Evolutionary conservation across 2,329 filamentous ascomycete genomes (phyloP), one percentile per base, ranked within the genome.

Genomic region (Pseudomassariella vexata): DNA sequence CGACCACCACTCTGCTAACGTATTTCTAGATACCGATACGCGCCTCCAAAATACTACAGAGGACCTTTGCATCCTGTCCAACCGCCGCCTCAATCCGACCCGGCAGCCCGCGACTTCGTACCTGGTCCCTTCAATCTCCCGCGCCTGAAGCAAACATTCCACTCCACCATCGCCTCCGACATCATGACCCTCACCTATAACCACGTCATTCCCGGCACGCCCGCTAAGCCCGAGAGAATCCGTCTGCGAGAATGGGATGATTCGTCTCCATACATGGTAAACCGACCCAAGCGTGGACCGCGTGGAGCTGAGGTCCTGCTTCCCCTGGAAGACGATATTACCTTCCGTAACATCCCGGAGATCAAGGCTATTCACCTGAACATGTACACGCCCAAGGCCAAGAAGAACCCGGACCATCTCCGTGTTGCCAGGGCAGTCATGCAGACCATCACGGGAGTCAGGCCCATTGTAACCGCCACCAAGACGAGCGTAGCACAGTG

Each of bases 1-100:
- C 21, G 14, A 7, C 21, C 22, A 26, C 9, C 12, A 22, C 21
- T 24, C 14, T 19, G 10, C 15, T 16, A n/a, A 23, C 31, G 19
- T 17, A 5, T n/a, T 11, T 15, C 18, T 40, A 94, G 90, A 72
- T 98, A 96, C 66, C 85, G 94, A 62, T 96, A 84, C 62, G 87
- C 89, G 44, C 82, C 90, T 30, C 92, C 92, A 42, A 92, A 90
- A 65, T 98, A 89, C 73, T 81, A 95, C 60, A 85, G 90, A 52
- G 92, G 92, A 35, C 89, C 89, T 42, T 72, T 96, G 16, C 89
- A 96, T 57, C 92, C 92, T 30, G 79, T 95, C 51, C 87, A 95
- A 65, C 85, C 87, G 37, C 90, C 87, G n/a, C 73, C 79, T 23
- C 75, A 80, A 31, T 92, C 89, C 41, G 85, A 95, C 50, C 89